Base-by-base conservation (phyloP, 441 rosid genomes). In the Corymbia citriodora region DNA sequence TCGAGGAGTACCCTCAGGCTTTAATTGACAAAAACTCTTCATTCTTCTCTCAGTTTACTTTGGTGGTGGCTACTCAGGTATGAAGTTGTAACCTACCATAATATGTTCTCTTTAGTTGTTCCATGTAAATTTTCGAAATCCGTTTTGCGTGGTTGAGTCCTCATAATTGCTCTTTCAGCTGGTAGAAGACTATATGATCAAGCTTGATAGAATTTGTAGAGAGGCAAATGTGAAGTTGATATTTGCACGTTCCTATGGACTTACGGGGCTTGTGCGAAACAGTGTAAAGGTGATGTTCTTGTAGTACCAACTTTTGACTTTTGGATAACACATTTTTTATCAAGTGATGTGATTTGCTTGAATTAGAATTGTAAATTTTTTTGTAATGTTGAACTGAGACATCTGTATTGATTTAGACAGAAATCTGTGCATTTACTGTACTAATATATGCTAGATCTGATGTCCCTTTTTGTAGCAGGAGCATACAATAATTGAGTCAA, bases 21-120 rank as follows among this genome's bases (percentile, higher is more conserved):
- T 91, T 98, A 85, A 96, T 97, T 8, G 92, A 92, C 86, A 91
- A 94, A 19, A 94, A 95, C 89, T 97, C 99, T 5, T 94, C 96
- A 89, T 96, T 98, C 95, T 97, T 98, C 93, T 94, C 97, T 83
- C 98, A 93, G 93, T 98, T 97, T 91, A 97, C 98, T n/a, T 93
- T 98, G 91, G 98, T 97, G 48, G 91, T 98, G 57, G 99, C 99
- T 87, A 96, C 99, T 90, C 99, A 98, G 98, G 99, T 96, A 93
- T 72, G 50, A 8, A 57, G 54, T 55, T 63, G 29, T 70, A 14
- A 52, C 40, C 55, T 68, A 21, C 55, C 2, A 59, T 88, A 52
- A 45, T 79, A 82, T 89, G 57, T 63, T 90, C 53, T 85, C 33
- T 91, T 89, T 88, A n/a, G 36, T 79, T 45, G 50, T 79, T 79